These are phyloP conservation scores for Sungouiella thailandica DNA, from an alignment of 805 yeast species.

Conservation along the genomic window DNA sequence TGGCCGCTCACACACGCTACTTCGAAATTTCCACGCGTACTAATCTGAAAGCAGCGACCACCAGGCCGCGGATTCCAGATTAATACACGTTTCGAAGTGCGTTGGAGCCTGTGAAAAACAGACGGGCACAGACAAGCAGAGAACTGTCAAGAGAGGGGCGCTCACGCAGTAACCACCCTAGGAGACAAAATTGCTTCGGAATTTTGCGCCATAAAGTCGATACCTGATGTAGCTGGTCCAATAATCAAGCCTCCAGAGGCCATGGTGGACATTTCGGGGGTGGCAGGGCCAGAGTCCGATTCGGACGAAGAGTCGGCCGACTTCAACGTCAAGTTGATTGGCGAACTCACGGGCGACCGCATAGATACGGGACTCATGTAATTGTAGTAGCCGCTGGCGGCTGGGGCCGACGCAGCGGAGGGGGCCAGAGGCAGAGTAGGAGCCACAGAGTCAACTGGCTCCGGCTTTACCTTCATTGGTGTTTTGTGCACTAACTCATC, in stretches of 20 bases:
- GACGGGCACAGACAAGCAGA: constrained; percentile 23
- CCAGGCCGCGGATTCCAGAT: constrained; percentile 12
- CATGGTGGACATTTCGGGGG: constrained; percentile 2
- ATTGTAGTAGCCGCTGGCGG: constrained; percentile 21
- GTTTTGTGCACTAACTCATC: no score
- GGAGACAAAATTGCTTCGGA: constrained; percentile 41
- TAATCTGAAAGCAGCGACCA: constrained; percentile 13
- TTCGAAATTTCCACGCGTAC: constrained; percentile 19
- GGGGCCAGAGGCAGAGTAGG: neutral
- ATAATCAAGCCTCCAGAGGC: constrained; percentile 1
- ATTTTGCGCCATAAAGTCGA: constrained; percentile 41
- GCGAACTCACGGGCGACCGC: constrained; percentile 35
- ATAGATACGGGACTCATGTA: constrained; percentile 42
- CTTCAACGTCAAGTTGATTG: constrained; percentile 33
- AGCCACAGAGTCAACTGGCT: constrained; percentile 5
- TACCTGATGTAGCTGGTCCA: constrained; percentile 15
- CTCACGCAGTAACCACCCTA: constrained; percentile 3
- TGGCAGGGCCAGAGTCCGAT: constrained; percentile 1
- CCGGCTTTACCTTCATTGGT: no score
- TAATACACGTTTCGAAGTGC: constrained; percentile 21
- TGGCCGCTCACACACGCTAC: constrained; percentile 1
- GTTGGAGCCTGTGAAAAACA: constrained; percentile 1
- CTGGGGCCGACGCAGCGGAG: constrained; percentile 1
- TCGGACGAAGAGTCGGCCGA: neutral
- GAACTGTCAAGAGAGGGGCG: constrained; percentile 14